A percentile compares a stretch with the other conserved stretches of the same genome.
Evolutionary conservation across 106 monocot genomes (phyloP).

Genomic region (Dendrobium huoshanense): DNA sequence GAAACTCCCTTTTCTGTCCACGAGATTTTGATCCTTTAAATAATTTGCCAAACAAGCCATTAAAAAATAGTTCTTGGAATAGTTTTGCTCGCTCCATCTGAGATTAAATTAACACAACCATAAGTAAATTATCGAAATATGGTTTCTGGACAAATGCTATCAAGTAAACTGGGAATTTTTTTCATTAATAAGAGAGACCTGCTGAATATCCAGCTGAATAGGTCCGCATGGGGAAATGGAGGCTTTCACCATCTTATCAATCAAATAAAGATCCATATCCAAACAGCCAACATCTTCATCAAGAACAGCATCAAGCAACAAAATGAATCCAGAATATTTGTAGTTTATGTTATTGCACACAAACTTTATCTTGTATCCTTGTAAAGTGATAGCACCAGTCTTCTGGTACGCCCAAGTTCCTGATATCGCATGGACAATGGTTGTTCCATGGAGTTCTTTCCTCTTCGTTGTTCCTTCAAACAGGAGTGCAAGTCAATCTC

Average conservation of each 20-base stretch:
- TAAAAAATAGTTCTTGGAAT: slow-evolving; percentile 89
- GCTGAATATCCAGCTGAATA: slow-evolving; percentile 40
- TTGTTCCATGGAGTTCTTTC: slow-evolving; percentile 82
- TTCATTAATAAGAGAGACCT: slow-evolving; percentile 33
- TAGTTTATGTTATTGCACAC: slow-evolving; percentile 38
- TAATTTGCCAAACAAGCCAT: slow-evolving; percentile 88
- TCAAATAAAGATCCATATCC: slow-evolving; percentile 67
- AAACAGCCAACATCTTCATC: slow-evolving; percentile 62
- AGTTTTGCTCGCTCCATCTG: slow-evolving; percentile 70
- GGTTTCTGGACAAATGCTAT: background rate
- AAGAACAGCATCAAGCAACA: slow-evolving; percentile 61
- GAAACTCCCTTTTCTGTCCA: slow-evolving; percentile 42
- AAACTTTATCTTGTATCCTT: slow-evolving; percentile 76
- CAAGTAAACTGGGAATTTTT: background rate
- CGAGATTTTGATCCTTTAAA: slow-evolving; percentile 40
- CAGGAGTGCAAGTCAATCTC: background rate
- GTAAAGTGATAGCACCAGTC: slow-evolving; percentile 30
- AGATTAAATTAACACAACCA: slow-evolving; percentile 11
- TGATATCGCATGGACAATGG: slow-evolving; percentile 29
- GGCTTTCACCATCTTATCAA: slow-evolving; percentile 61
- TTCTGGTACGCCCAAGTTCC: slow-evolving; percentile 63
- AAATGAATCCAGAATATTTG: slow-evolving; percentile 62
- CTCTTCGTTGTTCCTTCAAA: slow-evolving; percentile 81
- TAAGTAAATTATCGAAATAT: background rate
- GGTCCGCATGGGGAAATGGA: slow-evolving; percentile 67